Conservation (phyloP, 1,284 basidiomycete species). For the Papiliotrema nemorosa region DNA sequence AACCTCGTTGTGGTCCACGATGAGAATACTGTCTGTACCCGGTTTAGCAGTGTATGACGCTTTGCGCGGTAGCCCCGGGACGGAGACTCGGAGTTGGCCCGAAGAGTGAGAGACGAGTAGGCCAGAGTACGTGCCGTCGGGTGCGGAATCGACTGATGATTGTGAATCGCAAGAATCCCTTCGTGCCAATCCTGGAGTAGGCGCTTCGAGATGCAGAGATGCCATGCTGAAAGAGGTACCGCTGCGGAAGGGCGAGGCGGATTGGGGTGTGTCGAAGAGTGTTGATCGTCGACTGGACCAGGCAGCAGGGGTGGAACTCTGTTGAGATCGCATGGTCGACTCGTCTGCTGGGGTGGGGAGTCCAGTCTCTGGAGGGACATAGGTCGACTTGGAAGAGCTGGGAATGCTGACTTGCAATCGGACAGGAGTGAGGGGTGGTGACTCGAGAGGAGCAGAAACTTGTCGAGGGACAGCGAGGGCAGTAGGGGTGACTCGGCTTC, state of each 20-base stretch:
- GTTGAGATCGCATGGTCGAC: not conserved
- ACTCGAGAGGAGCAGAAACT: slow-evolving; percentile 4
- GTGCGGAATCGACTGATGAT: slow-evolving; percentile 15
- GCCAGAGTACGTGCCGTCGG: slow-evolving; percentile 11
- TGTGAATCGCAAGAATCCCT: slow-evolving; percentile 25
- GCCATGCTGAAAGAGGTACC: slow-evolving; percentile 11
- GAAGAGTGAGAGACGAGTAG: slow-evolving; percentile 5
- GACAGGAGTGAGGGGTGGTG: slow-evolving; percentile 21
- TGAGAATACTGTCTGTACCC: slow-evolving; percentile 13
- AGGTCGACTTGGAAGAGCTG: slow-evolving; percentile 17
- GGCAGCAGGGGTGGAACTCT: slow-evolving; percentile 3
- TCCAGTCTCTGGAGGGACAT: slow-evolving; percentile 7
- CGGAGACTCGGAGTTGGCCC: slow-evolving; percentile 6
- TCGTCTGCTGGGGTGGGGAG: slow-evolving; percentile 10
- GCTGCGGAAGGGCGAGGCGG: slow-evolving; percentile 2
- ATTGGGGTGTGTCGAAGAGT: slow-evolving; percentile 2
- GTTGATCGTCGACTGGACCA: slow-evolving; percentile 10
- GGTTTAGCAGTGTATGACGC: slow-evolving; percentile 30
- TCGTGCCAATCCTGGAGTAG: slow-evolving; percentile 31
- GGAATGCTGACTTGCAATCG: slow-evolving; percentile 19
- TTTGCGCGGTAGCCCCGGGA: slow-evolving; percentile 25
- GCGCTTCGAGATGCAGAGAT: slow-evolving; percentile 29
- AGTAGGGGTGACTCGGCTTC: not conserved
- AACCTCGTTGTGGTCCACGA: too few relatives aligned
- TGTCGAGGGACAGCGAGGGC: not conserved